A percentile compares a stretch with the other conserved stretches of the same genome.
phyloP scores from a whole-genome alignment of 306 rosid genomes.

The Prunus armeniaca region DNA sequence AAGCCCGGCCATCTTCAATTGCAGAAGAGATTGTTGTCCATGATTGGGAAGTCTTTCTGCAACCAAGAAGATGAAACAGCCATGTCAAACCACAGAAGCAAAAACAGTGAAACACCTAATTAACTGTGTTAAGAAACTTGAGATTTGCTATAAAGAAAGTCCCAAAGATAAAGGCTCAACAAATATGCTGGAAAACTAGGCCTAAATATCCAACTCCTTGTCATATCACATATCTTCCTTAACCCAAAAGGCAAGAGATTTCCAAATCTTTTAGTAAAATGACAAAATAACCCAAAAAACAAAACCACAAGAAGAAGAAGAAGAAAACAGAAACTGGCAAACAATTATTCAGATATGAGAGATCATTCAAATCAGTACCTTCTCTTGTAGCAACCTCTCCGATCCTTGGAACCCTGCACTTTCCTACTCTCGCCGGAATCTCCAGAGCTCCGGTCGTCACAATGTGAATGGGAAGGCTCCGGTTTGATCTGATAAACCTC shows the following conservation, averaged over 20 bases:
- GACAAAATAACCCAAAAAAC: too few relatives aligned
- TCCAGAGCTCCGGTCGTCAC: constrained; percentile 41
- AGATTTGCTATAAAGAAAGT: neutral
- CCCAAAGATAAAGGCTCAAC: neutral
- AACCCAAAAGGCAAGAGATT: too few relatives aligned
- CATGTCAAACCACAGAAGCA: neutral
- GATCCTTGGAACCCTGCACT: constrained; percentile 38
- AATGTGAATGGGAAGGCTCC: constrained; percentile 28
- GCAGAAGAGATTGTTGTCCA: constrained; percentile 17
- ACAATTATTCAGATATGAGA: neutral
- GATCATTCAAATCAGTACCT: constrained; percentile 38
- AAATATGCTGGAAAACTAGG: neutral
- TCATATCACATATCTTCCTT: neutral
- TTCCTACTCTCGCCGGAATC: constrained; percentile 45
- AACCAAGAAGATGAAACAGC: neutral
- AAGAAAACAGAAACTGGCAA: neutral
- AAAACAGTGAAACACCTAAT: neutral
- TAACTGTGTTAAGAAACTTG: neutral
- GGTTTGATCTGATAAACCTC: constrained; percentile 4
- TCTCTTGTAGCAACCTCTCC: constrained; percentile 71
- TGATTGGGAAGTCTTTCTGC: constrained; percentile 55
- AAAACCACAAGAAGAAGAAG: neutral
- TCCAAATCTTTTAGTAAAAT: too few relatives aligned
- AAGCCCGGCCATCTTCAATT: constrained; percentile 51
- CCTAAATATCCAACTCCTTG: neutral